Evolutionary conservation across 148 eudicot species (phyloP).

Genomic region (Fallopia convolvulus): DNA sequence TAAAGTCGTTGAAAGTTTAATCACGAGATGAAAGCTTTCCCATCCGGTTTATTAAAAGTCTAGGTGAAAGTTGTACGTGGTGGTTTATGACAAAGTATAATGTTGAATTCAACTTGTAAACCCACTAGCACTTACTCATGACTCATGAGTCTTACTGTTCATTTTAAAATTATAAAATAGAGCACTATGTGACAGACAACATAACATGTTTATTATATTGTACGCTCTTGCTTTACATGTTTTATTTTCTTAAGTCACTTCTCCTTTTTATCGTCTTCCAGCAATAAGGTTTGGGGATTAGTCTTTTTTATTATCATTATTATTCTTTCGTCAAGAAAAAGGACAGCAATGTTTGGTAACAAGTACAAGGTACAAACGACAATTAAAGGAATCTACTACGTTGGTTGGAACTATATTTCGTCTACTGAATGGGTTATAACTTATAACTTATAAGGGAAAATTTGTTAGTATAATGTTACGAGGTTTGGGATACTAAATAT

Average conservation of each 20-base stretch:
- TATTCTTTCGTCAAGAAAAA: neutral
- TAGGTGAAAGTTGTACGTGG: neutral
- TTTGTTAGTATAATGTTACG: no score
- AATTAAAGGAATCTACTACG: no score
- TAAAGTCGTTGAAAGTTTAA: no score
- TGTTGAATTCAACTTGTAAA: neutral
- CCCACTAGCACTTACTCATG: neutral
- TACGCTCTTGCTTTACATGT: neutral
- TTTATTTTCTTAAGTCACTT: neutral
- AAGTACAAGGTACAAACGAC: neutral
- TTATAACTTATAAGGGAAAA: no score
- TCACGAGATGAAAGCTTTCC: no score
- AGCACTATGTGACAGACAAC: neutral
- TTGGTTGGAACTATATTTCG: no score
- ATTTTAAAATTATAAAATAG: neutral
- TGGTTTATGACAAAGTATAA: neutral
- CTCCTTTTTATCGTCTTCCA: no score
- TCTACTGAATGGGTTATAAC: no score
- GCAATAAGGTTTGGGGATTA: neutral
- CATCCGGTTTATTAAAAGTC: no score
- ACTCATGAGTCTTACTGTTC: neutral
- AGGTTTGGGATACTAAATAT: no score
- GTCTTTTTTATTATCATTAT: neutral
- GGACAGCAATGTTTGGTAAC: neutral
- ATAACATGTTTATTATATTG: neutral